These are phyloP conservation scores for Chenopodium suecicum DNA, from an alignment of 148 eudicot species.

Conservation along the genomic window DNA sequence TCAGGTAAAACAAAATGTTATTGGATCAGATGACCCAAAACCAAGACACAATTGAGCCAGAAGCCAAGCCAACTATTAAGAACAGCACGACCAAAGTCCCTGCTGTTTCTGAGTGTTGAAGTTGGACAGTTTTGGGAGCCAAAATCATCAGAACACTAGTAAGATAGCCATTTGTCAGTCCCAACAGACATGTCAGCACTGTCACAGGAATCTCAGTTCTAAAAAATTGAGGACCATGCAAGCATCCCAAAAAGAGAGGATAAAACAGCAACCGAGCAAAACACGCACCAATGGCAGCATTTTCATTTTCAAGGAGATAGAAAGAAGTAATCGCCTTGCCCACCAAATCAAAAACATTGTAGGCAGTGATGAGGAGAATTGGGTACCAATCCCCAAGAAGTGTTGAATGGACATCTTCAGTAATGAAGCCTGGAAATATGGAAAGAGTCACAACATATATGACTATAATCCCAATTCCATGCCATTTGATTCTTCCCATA, in stretches of 20 bases:
- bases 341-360: conserved; percentile 80
- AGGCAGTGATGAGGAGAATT: conserved; percentile 64
- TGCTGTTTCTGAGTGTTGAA: conserved; percentile 71
- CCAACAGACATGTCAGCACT: conserved; percentile 76
- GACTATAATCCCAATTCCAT: conserved; percentile 53
- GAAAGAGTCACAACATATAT: conserved; percentile 78
- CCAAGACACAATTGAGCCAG: conserved; percentile 88
- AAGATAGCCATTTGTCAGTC: conserved; percentile 86
- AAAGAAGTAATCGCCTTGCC: conserved; percentile 77
- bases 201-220: conserved; percentile 82
- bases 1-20: neutral
- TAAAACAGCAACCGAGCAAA: conserved; percentile 67
- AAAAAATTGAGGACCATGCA: conserved; percentile 80
- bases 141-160: conserved; percentile 77
- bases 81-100: conserved; percentile 77
- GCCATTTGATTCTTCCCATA: conserved; percentile 76
- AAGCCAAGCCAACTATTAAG: conserved; percentile 68
- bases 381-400: conserved; percentile 88
- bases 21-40: conserved; percentile 73
- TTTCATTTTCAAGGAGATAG: conserved; percentile 65
- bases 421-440: conserved; percentile 88
- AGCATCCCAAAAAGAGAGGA: conserved; percentile 71
- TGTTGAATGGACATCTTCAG: conserved; percentile 84
- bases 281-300: conserved; percentile 61
- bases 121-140: conserved; percentile 71